Evolutionary conservation across 2,329 filamentous ascomycete species (phyloP).

Genomic region (Penicillium sp.): DNA sequence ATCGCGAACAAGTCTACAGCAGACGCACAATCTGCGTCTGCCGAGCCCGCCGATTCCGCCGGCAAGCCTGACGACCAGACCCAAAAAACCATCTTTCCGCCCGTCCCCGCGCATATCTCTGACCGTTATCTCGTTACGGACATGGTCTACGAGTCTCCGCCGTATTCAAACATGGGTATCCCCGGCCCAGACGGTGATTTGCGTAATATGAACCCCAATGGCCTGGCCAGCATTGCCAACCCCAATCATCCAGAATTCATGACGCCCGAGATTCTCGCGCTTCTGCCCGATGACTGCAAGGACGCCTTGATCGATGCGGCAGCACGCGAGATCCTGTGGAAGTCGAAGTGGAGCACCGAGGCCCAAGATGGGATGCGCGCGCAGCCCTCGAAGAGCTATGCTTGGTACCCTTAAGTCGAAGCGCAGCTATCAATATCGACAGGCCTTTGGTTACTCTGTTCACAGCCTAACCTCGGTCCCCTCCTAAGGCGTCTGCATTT

Average conservation of each 20-base stretch:
- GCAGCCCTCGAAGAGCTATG: slow-evolving; percentile 39
- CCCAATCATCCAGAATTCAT: slow-evolving; percentile 40
- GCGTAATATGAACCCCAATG: slow-evolving; percentile 45
- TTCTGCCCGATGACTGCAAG: slow-evolving; percentile 59
- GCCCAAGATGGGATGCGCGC: slow-evolving; percentile 50
- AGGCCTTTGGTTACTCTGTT: neutral
- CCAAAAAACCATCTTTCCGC: slow-evolving; percentile 47
- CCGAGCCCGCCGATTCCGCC: neutral
- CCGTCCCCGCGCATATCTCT: slow-evolving; percentile 59
- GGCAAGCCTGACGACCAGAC: slow-evolving; percentile 4
- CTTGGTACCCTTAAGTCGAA: slow-evolving; percentile 39
- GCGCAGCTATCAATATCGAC: neutral
- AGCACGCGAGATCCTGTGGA: slow-evolving; percentile 69
- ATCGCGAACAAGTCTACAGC: slow-evolving; percentile 30
- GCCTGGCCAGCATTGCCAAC: slow-evolving; percentile 39
- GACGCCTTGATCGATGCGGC: slow-evolving; percentile 70
- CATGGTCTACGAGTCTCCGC: slow-evolving; percentile 59
- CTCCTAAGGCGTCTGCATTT: too few relatives aligned
- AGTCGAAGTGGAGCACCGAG: slow-evolving; percentile 72
- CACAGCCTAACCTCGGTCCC: neutral
- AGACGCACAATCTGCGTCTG: neutral
- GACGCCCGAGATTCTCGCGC: slow-evolving; percentile 43
- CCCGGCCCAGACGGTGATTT: slow-evolving; percentile 53
- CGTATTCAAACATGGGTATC: slow-evolving; percentile 58
- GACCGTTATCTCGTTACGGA: slow-evolving; percentile 66